A percentile compares a stretch with the other conserved stretches of the same genome.
Conservation (phyloP, 129 eudicot species). For the Tanacetum coccineum region DNA sequence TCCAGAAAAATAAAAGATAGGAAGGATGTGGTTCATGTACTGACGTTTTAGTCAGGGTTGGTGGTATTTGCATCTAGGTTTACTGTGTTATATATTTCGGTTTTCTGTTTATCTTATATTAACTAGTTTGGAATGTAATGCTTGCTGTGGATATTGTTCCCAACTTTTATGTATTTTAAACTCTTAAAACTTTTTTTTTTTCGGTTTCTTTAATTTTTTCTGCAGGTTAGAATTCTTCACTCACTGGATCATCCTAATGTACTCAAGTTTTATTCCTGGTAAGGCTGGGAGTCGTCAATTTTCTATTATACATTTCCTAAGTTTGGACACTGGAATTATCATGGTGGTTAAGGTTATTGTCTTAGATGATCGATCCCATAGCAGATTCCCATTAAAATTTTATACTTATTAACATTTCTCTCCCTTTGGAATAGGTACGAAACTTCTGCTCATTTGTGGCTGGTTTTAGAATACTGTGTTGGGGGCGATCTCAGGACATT, state of each 20-base stretch:
- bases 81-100: too few species aligned
- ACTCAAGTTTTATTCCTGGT: constrained; percentile 86
- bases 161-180: background rate
- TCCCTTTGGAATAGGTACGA: constrained; percentile 66
- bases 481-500: constrained; percentile 96
- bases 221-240: constrained; percentile 87
- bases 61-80: too few species aligned
- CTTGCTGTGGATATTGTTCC: background rate
- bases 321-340: constrained; percentile 2
- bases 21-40: too few species aligned
- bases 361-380: constrained; percentile 14
- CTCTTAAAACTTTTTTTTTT: background rate
- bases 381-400: background rate
- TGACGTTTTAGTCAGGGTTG: too few species aligned
- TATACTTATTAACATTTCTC: background rate
- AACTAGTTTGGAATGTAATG: too few species aligned
- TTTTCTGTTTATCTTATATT: too few species aligned
- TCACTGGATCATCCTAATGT: constrained; percentile 80
- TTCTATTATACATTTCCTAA: too few species aligned
- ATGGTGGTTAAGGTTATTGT: constrained; percentile 5
- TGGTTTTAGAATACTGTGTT: constrained; percentile 93
- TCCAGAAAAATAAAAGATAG: too few species aligned
- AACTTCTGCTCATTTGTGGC: constrained; percentile 93
- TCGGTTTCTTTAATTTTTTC: too few species aligned
- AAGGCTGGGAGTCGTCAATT: constrained; percentile 19